Conservation (phyloP, 129 eudicot species). For the sunflower (Helianthus annuus) region DNA sequence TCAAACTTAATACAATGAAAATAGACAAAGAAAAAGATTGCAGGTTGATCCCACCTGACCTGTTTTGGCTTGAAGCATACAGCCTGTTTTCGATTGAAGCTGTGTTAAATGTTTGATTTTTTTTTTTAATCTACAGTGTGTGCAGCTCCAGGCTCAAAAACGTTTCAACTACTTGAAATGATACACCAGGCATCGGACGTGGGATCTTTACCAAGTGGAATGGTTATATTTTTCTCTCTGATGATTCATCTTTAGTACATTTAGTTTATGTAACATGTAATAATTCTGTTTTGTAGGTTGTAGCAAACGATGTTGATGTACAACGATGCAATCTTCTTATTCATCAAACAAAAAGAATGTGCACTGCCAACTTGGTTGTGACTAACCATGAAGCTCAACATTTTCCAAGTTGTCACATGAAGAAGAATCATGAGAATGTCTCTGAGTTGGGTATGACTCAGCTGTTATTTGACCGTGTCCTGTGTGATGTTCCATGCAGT, state of each 20-base stretch:
- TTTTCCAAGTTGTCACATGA: constrained; percentile 86
- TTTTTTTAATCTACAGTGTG: constrained; percentile 70
- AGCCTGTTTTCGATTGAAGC: background rate
- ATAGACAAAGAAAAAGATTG: background rate
- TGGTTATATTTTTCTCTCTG: constrained; percentile 50
- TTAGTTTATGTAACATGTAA: background rate
- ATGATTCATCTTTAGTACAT: background rate
- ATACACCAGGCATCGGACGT: constrained; percentile 59
- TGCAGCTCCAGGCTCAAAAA: constrained; percentile 99
- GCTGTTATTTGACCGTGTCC: constrained; percentile 93
- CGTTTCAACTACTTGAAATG: constrained; percentile 96
- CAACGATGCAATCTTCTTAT: constrained; percentile 98
- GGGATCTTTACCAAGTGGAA: constrained; percentile 82
- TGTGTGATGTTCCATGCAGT: constrained; percentile 99
- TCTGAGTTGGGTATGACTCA: constrained; percentile 51
- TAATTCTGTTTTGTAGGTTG: constrained; percentile 53
- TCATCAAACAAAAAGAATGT: constrained; percentile 98
- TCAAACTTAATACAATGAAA: background rate
- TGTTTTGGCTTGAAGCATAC: background rate
- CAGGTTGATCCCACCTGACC: background rate
- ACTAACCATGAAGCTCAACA: constrained; percentile 99
- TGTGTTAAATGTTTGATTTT: constrained; percentile 14
- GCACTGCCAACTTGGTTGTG: constrained; percentile 92
- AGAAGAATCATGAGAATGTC: constrained; percentile 37
- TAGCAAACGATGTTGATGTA: constrained; percentile 97